Evolutionary conservation across 1,139 yeast genomes (phyloP).

Genomic region (Debaryomyces psychrophilus): DNA sequence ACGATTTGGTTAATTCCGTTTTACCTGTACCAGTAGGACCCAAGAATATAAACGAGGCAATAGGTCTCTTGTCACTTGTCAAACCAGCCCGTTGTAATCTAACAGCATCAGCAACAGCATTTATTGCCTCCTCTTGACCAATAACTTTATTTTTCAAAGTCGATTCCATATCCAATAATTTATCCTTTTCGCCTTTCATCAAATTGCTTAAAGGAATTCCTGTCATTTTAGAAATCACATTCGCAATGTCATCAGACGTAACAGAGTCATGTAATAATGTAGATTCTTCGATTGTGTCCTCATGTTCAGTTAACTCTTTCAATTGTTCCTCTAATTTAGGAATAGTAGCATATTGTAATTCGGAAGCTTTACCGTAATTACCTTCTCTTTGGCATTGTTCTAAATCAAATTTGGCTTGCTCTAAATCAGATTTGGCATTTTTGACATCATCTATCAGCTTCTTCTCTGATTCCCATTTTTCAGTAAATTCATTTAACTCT

Average conservation of each 20-base stretch:
- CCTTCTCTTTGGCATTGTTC: conserved; percentile 85
- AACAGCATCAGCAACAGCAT: conserved; percentile 89
- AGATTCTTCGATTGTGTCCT: conserved; percentile 25
- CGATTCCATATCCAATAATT: conserved; percentile 83
- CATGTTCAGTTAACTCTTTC: conserved; percentile 46
- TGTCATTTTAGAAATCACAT: conserved; percentile 90
- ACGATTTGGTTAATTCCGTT: conserved; percentile 88
- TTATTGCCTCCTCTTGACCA: conserved; percentile 95
- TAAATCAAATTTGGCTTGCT: conserved; percentile 78
- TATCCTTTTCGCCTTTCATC: conserved; percentile 93
- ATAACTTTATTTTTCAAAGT: conserved; percentile 76
- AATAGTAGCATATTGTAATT: conserved; percentile 80
- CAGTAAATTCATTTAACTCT: conserved; percentile 70
- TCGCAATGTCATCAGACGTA: conserved; percentile 90
- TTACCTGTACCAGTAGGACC: conserved; percentile 99
- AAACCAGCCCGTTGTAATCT: conserved; percentile 95
- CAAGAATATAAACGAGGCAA: conserved; percentile 91
- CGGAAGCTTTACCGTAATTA: conserved; percentile 86
- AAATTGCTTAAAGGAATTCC: conserved; percentile 94
- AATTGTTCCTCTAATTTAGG: conserved; percentile 75
- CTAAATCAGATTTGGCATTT: conserved; percentile 77
- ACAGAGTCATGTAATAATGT: conserved; percentile 84
- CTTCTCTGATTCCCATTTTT: conserved; percentile 85
- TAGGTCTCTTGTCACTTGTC: conserved; percentile 90
- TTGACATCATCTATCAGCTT: conserved; percentile 74